Evolutionary conservation across 371 early-diverging fungal genomes (phyloP), one percentile per base, ranked within the genome.

Genomic region (Massospora cicadina): DNA sequence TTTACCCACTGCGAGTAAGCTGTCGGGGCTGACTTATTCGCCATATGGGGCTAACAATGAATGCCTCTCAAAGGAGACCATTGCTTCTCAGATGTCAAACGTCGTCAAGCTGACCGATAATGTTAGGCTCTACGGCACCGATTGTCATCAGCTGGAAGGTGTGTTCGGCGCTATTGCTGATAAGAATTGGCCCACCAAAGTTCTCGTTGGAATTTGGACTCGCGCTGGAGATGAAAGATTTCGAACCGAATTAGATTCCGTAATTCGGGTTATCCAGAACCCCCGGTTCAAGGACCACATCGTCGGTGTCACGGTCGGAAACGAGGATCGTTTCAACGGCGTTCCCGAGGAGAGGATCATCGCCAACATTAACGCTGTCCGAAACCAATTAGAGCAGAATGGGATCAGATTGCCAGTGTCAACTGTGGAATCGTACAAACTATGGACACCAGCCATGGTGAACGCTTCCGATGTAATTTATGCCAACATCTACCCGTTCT

Each of bases 141-240:
- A 61, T 33, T 61, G 62, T 23, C 24, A 61, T 28, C 62, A 61
- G 25, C n/a, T 61, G n/a, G 62, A 61, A 17, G n/a, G 54, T 33
- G 62, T 61, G 24, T 33, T 61, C 24, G 12, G 54, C 5, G 62
- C 62, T 54, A 61, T 61, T 28, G 10, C 28, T 7, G 13, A 29
- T 7, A 1, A 17, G 3, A 61, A 61, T 7, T 12, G 24, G 1
- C 17, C 21, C 10, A 26, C 12, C 12, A 29, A 61, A 25, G 62
- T 61, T 2, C 10, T 61, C 3, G 24, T 61, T 25, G 62, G 62
- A 24, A 25, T 33, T 17, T 61, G 62, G 62, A 61, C 33, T 28
- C 62, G 62, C 54, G 62, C 24, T 17, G 62, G 62, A 13, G 33
- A 17, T 17, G 28, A 10, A 5, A 2, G 62, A 2, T 61, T 33